Conservation (phyloP, 306 rosid genomes). For the Vigna reflexopilosa region DNA sequence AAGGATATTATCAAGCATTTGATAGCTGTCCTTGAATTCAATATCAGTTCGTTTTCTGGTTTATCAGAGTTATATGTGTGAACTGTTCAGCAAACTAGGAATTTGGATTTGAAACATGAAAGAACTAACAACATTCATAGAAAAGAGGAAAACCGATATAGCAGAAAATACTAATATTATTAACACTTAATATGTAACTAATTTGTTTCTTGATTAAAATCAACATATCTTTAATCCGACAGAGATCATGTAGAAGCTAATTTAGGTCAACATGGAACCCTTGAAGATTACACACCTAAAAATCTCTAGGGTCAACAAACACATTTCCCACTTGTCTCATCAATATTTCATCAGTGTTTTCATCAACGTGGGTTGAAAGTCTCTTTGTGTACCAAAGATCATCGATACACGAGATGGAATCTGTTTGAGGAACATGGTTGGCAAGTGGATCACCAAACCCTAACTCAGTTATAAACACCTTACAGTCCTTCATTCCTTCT, state of each 20-base stretch:
- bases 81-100: neutral
- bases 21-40: neutral
- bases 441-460: conserved; percentile 62
- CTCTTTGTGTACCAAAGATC: conserved; percentile 28
- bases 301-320: conserved; percentile 28
- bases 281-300: neutral
- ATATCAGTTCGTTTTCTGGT: neutral
- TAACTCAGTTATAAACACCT: conserved; percentile 19
- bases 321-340: conserved; percentile 22
- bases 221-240: neutral
- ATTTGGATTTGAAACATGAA: conserved; percentile 20
- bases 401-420: neutral
- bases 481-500: conserved; percentile 36
- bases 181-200: neutral
- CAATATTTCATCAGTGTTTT: neutral
- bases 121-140: neutral
- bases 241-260: neutral
- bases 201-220: neutral
- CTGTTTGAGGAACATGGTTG: conserved; percentile 46
- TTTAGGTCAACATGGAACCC: neutral
- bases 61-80: neutral
- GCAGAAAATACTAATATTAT: neutral
- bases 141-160: neutral
- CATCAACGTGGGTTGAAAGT: conserved; percentile 5
- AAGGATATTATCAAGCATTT: no score